Conservation (phyloP, 352 stramenopile genomes). For the Globisporangium paddicum region DNA sequence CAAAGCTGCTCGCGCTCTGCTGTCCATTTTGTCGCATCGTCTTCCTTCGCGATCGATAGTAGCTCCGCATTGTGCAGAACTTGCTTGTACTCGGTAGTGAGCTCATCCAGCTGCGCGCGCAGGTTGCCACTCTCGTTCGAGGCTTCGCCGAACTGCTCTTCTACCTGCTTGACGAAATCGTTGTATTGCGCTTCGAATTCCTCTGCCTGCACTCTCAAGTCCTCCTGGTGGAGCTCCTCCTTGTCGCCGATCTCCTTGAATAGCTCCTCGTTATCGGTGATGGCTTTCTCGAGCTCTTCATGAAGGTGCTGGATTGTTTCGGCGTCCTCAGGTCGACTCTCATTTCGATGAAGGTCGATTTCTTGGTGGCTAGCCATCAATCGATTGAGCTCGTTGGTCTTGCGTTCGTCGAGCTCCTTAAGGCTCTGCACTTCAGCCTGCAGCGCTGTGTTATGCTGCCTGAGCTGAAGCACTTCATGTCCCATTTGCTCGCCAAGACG, state of each 20-base stretch:
- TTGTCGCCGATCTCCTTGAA: constrained; percentile 43
- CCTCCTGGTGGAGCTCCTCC: constrained; percentile 36
- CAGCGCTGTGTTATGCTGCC: constrained; percentile 38
- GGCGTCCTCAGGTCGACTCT: constrained; percentile 14
- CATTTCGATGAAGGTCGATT: constrained; percentile 22
- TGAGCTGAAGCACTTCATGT: constrained; percentile 28
- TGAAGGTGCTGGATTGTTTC: constrained; percentile 35
- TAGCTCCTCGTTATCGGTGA: constrained; percentile 37
- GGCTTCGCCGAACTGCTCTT: constrained; percentile 42
- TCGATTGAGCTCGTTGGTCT: constrained; percentile 49
- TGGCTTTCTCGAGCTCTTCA: constrained; percentile 28
- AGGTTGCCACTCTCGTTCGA: constrained; percentile 54
- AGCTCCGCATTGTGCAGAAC: constrained; percentile 25
- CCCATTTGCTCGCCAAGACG: constrained; percentile 34
- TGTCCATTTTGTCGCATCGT: constrained; percentile 47
- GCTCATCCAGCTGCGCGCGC: constrained; percentile 33
- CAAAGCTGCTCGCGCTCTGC: constrained; percentile 45
- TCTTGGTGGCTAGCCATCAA: constrained; percentile 45
- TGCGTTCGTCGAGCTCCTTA: constrained; percentile 41
- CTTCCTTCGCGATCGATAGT: constrained; percentile 20
- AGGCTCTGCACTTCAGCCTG: constrained; percentile 37
- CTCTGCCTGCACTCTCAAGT: constrained; percentile 36
- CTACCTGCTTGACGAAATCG: constrained; percentile 44
- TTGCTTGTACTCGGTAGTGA: constrained; percentile 43
- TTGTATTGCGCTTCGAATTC: constrained; percentile 63